Evolutionary conservation across 805 yeast genomes (phyloP), one percentile per base, ranked within the genome.

Genomic region (Candida wancherniae): DNA sequence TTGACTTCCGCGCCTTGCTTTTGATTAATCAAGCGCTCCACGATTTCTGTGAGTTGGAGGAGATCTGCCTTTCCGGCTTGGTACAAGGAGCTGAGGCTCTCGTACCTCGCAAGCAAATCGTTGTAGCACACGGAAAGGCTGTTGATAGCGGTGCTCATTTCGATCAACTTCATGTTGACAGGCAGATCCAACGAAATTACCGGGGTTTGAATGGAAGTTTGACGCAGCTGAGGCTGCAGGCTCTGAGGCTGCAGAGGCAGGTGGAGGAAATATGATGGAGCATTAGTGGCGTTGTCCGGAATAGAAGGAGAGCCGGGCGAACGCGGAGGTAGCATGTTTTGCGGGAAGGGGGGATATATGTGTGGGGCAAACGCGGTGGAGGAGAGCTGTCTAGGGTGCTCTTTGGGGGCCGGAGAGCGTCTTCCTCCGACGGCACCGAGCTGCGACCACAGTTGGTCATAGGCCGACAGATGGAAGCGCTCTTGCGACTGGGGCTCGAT

Each of bases 51-150:
- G 6, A 77, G 36, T 22, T 64, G 64, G 3, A 76, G 68, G 54
- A 74, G 59, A 42, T 78, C 85, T 32, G 63, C 45, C 44, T 74
- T 75, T 11, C 71, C 63, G 32, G 63, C 61, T 21, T 68, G 65
- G 35, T 73, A 45, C 28, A 74, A 77, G 4, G 68, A 72, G 19
- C 57, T 50, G 5, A 76, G 61, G 8, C 61, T 44, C 17, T 75
- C 81, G 45, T 71, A 70, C 31, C 68, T 60, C 10, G 63, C 45
- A 25, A 63, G 66, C 25, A 75, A 47, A 22, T 57, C 51, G 9
- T 61, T 58, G 44, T 70, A 63, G 26, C 69, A 73, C 34, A 58
- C 61, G 39, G 62, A 58, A 36, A 73, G 44, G 3, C 53, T 50
- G 26, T 58, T 59, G 25, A 61, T 46, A 29, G 53, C 50, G 37